These are phyloP conservation scores for Fusarium sp. DNA, from an alignment of 2,329 filamentous ascomycete genomes.

Conservation along the genomic window DNA sequence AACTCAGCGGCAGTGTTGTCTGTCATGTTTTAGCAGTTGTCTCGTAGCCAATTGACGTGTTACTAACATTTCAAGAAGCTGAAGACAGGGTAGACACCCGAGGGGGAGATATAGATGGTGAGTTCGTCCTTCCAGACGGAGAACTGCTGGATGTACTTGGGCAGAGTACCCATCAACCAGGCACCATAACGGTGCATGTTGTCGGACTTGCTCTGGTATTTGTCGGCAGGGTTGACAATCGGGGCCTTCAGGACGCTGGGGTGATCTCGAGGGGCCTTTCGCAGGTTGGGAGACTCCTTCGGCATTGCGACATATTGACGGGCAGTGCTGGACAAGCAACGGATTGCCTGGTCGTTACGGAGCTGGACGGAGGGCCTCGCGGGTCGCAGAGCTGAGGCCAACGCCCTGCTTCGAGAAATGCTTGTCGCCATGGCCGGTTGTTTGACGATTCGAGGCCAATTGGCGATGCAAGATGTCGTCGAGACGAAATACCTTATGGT, in stretches of 20 bases:
- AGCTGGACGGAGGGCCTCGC: conserved; percentile 55
- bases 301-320: conserved; percentile 63
- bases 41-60: neutral
- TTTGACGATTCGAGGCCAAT: conserved; percentile 55
- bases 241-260: conserved; percentile 76
- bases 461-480: conserved; percentile 48
- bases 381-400: conserved; percentile 67
- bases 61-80: conserved; percentile 83
- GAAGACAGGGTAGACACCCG: conserved; percentile 90
- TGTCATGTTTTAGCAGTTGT: conserved; percentile 43
- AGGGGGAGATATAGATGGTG: conserved; percentile 89
- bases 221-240: conserved; percentile 91
- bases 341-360: conserved; percentile 54
- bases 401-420: conserved; percentile 64
- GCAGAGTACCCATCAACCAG: conserved; percentile 95
- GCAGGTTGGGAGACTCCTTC: conserved; percentile 73
- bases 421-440: conserved; percentile 67
- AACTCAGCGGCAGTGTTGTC: conserved; percentile 98
- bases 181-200: conserved; percentile 93
- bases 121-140: conserved; percentile 99
- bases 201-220: conserved; percentile 87
- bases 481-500: conserved; percentile 41
- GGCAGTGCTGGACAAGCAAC: conserved; percentile 62
- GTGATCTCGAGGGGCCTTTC: conserved; percentile 68
- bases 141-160: conserved; percentile 99